Conservation (phyloP, 2,329 filamentous ascomycete genomes). For the Claviceps sorghi region DNA sequence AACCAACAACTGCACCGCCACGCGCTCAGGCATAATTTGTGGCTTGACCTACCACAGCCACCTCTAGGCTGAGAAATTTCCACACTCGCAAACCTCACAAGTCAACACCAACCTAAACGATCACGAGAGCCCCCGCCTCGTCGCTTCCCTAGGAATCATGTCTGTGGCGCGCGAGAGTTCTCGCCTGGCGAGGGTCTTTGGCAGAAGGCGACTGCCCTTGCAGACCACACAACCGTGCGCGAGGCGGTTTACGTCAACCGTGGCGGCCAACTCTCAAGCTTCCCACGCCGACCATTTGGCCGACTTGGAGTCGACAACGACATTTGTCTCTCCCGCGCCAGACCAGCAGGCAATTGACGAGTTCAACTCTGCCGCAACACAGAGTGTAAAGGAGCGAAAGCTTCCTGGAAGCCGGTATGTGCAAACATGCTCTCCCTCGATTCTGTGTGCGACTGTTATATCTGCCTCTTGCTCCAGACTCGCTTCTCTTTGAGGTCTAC, state of each 20-base stretch:
- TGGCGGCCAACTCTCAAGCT: slow-evolving; percentile 19
- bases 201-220: slow-evolving; percentile 15
- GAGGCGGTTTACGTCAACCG: slow-evolving; percentile 33
- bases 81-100: slow-evolving; percentile 9
- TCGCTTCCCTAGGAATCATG: slow-evolving; percentile 17
- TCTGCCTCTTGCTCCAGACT: neutral
- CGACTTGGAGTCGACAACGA: slow-evolving; percentile 38
- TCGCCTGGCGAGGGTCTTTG: slow-evolving; percentile 20
- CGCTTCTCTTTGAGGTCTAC: too few relatives aligned
- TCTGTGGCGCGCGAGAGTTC: slow-evolving; percentile 26
- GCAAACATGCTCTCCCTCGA: neutral
- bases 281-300: slow-evolving; percentile 18
- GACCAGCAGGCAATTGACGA: slow-evolving; percentile 23
- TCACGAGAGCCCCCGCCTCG: slow-evolving; percentile 1
- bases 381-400: slow-evolving; percentile 19
- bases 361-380: slow-evolving; percentile 26
- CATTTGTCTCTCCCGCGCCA: slow-evolving; percentile 28
- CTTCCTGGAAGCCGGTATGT: slow-evolving; percentile 34
- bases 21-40: slow-evolving; percentile 7
- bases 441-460: slow-evolving; percentile 20
- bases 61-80: slow-evolving; percentile 19
- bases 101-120: neutral
- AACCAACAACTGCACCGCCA: slow-evolving; percentile 2
- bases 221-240: slow-evolving; percentile 13
- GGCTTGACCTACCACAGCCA: slow-evolving; percentile 11